phyloP scores from a whole-genome alignment of 306 rosid species.

The Quercus variabilis region DNA sequence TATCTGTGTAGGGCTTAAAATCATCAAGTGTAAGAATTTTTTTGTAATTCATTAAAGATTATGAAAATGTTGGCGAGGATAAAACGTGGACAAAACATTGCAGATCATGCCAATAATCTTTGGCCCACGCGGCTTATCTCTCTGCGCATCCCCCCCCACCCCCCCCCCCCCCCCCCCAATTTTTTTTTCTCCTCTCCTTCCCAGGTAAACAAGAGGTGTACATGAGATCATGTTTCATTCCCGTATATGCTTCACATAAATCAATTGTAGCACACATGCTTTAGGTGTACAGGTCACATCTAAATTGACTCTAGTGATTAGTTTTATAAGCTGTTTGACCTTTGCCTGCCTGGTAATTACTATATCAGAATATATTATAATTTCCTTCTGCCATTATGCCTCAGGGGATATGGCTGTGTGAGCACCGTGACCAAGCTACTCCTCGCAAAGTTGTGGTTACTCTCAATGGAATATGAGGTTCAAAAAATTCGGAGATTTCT shows the following conservation, averaged over 20 bases:
- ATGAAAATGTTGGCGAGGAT: too few relatives aligned
- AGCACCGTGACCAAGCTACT: conserved; percentile 76
- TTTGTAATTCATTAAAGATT: too few relatives aligned
- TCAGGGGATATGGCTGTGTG: conserved; percentile 96
- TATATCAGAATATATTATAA: not conserved
- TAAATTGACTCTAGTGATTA: not conserved
- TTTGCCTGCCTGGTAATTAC: conserved; percentile 2
- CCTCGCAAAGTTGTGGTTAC: conserved; percentile 72
- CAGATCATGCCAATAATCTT: not conserved
- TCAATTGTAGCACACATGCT: not conserved
- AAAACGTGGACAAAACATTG: not conserved
- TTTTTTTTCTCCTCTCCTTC: too few relatives aligned
- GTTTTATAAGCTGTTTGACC: conserved; percentile 2
- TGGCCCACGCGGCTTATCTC: not conserved
- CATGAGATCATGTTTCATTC: not conserved
- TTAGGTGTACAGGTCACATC: not conserved
- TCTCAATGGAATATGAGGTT: conserved; percentile 66
- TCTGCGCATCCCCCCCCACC: not conserved
- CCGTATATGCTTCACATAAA: not conserved
- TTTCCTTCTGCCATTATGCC: conserved; percentile 16
- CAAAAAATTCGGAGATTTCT: not conserved
- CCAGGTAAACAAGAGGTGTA: not conserved
- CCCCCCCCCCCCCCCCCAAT: not conserved
- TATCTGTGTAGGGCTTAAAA: not conserved
- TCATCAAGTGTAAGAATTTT: not conserved